Percentiles rank a stretch among this genome's conserved stretches.
These are phyloP conservation scores for Setaria italica DNA, from an alignment of 202 grass and related monocot species.

Conservation along the genomic window DNA sequence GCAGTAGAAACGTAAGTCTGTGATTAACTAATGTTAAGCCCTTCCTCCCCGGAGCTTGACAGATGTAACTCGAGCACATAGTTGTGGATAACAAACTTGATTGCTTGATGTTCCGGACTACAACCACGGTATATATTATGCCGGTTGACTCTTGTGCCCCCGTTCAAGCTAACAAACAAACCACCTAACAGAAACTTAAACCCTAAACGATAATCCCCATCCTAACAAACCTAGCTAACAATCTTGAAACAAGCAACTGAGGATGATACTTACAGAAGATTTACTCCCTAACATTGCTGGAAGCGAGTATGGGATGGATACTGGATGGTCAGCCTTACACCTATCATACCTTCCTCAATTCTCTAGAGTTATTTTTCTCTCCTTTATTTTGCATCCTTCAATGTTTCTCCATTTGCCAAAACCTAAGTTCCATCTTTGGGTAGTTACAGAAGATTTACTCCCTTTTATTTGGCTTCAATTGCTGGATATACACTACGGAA, in stretches of 20 bases:
- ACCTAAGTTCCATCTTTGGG: not conserved
- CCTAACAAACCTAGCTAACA: too few species aligned
- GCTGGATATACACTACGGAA: too few species aligned
- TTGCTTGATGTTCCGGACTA: too few species aligned
- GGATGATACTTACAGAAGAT: too few species aligned
- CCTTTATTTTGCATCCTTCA: not conserved
- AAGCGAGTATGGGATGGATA: not conserved
- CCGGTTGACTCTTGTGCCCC: too few species aligned
- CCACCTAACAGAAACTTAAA: too few species aligned
- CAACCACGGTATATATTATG: too few species aligned
- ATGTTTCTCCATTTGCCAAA: constrained; percentile 2
- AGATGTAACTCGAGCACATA: too few species aligned
- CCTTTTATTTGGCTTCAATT: not conserved
- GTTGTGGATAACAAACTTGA: not conserved
- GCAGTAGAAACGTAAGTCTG: not conserved
- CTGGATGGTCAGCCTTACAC: not conserved
- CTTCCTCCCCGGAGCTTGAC: too few species aligned
- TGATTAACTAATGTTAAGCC: not conserved
- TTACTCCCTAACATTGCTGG: not conserved
- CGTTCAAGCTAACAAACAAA: too few species aligned
- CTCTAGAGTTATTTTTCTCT: not conserved
- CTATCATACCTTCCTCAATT: not conserved
- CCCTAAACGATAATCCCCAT: too few species aligned
- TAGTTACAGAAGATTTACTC: not conserved
- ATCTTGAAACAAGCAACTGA: too few species aligned